phyloP scores from a whole-genome alignment of 257 asterid genomes.

The Nemophila menziesii region DNA sequence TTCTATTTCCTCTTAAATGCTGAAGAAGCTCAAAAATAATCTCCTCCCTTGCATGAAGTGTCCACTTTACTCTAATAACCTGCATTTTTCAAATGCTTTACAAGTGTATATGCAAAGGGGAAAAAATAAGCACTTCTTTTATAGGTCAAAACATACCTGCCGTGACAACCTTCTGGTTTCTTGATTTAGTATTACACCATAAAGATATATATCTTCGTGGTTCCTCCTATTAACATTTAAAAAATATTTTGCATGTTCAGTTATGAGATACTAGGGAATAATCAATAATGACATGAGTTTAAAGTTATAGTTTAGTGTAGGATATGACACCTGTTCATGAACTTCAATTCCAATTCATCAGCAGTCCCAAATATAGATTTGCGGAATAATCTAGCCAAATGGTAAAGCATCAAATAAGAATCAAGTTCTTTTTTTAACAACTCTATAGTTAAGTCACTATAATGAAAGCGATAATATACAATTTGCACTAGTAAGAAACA shows the following conservation, averaged over 20 bases:
- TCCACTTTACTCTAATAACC: conserved; percentile 97
- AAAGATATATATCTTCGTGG: conserved; percentile 67
- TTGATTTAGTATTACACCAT: conserved; percentile 73
- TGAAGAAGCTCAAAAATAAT: conserved; percentile 88
- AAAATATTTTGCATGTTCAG: neutral
- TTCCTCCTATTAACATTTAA: conserved; percentile 48
- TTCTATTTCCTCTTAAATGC: conserved; percentile 67
- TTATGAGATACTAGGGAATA: neutral
- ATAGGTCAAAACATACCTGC: conserved; percentile 40
- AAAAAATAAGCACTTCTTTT: neutral
- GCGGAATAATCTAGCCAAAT: conserved; percentile 53
- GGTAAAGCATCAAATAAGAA: conserved; percentile 9
- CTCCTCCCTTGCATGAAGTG: conserved; percentile 97
- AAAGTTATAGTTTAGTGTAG: conserved; percentile 9
- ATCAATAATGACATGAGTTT: conserved; percentile 5
- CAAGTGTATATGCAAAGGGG: neutral
- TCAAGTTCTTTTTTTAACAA: neutral
- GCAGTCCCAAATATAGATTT: conserved; percentile 91
- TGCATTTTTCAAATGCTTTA: conserved; percentile 12
- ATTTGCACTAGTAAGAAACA: too few relatives aligned
- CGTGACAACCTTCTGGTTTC: conserved; percentile 79
- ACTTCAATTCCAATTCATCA: conserved; percentile 91
- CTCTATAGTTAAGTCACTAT: conserved; percentile 1
- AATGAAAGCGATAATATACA: neutral
- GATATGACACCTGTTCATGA: conserved; percentile 58